phyloP scores from a whole-genome alignment of 2,329 filamentous ascomycete genomes.

The Aspergillus uvarum region DNA sequence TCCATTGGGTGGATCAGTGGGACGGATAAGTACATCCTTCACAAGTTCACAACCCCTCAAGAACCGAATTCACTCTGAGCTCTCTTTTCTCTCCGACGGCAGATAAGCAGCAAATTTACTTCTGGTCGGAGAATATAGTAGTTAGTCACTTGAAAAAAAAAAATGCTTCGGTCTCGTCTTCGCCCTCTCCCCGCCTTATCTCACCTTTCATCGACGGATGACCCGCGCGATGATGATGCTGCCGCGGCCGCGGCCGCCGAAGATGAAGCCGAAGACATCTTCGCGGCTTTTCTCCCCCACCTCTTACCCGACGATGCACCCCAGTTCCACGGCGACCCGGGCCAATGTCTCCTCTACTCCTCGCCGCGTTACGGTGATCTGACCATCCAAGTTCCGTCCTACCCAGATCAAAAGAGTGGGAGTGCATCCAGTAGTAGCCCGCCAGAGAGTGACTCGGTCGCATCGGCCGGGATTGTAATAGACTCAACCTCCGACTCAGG shows the following conservation, averaged over 20 bases:
- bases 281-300: conserved; percentile 52
- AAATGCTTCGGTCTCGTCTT: too few species aligned
- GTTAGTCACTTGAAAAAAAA: too few species aligned
- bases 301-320: conserved; percentile 58
- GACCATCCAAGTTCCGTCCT: conserved; percentile 41
- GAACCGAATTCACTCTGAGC: too few species aligned
- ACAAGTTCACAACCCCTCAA: too few species aligned
- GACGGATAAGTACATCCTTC: too few species aligned
- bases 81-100: too few species aligned
- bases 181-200: too few species aligned
- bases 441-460: conserved; percentile 12
- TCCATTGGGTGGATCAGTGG: too few species aligned
- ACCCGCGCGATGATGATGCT: too few species aligned
- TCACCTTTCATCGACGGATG: too few species aligned
- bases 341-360: conserved; percentile 52
- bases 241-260: conserved; percentile 15
- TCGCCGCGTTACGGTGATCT: conserved; percentile 44
- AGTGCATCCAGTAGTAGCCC: conserved; percentile 20
- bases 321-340: conserved; percentile 55
- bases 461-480: conserved; percentile 1
- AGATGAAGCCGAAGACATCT: conserved; percentile 45
- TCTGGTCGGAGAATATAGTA: too few species aligned
- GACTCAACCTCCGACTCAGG: conserved; percentile 7
- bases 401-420: conserved; percentile 42
- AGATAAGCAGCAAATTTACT: too few species aligned